Evolutionary conservation across 1,139 yeast genomes (phyloP).

Genomic region (Pichia sp.): DNA sequence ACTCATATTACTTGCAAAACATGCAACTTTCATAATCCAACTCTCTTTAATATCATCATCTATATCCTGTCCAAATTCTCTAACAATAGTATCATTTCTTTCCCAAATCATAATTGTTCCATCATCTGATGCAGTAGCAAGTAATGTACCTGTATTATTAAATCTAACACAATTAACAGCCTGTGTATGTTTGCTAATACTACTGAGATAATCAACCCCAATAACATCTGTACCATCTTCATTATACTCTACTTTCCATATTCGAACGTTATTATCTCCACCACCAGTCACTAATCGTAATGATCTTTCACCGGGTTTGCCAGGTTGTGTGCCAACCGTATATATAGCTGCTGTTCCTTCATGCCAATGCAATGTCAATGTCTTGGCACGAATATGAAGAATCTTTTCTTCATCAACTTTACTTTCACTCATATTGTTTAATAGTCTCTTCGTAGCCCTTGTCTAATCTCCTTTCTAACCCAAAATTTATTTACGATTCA

Average conservation of each 20-base stretch:
- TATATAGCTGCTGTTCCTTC: conserved; percentile 78
- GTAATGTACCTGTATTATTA: conserved; percentile 53
- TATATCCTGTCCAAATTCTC: conserved; percentile 52
- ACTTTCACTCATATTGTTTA: not conserved
- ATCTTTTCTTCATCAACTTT: not conserved
- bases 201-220: conserved; percentile 60
- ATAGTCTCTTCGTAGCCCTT: no score
- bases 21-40: conserved; percentile 57
- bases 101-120: conserved; percentile 83
- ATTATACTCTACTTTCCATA: conserved; percentile 44
- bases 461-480: no score
- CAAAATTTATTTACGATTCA: no score
- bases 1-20: conserved; percentile 51
- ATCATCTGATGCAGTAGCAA: conserved; percentile 95
- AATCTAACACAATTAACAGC: conserved; percentile 91
- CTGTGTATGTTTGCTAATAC: conserved; percentile 82
- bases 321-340: conserved; percentile 68
- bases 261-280: conserved; percentile 83
- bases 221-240: conserved; percentile 30
- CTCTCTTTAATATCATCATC: conserved; percentile 60
- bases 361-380: conserved; percentile 76
- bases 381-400: conserved; percentile 32
- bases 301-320: conserved; percentile 18
- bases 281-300: conserved; percentile 80
- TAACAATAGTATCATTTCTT: conserved; percentile 45